Conservation (phyloP, 305 asterid species). For the Solanum aculeatissimum region DNA sequence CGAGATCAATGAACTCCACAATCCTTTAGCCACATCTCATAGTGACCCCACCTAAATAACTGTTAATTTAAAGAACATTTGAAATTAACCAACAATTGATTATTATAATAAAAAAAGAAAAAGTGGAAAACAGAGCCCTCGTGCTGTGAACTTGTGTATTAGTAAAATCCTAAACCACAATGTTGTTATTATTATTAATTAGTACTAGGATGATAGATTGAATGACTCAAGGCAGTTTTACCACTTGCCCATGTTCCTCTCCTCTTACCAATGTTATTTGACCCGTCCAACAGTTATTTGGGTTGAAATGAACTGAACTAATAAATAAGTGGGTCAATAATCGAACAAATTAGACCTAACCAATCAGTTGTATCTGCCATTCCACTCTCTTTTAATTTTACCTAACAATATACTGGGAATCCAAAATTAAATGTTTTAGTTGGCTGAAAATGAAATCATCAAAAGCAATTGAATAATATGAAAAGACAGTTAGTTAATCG, state of each 20-base stretch:
- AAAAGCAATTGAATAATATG: background rate
- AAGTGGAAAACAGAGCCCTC: constrained; percentile 22
- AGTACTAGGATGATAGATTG: background rate
- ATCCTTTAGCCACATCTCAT: background rate
- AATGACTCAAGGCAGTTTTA: constrained; percentile 4
- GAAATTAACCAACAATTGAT: background rate
- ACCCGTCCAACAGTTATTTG: background rate
- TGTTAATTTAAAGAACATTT: background rate
- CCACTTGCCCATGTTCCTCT: constrained; percentile 7
- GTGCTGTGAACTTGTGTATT: constrained; percentile 20
- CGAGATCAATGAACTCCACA: too few relatives aligned
- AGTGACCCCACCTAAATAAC: background rate
- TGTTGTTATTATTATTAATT: background rate
- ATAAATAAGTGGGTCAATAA: background rate
- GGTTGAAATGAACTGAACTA: background rate
- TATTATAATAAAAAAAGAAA: background rate
- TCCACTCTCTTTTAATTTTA: background rate
- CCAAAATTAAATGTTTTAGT: background rate
- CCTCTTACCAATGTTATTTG: background rate
- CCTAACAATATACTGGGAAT: background rate
- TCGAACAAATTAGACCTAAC: too few relatives aligned
- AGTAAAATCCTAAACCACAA: constrained; percentile 9
- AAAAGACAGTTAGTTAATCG: background rate
- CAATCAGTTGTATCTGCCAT: background rate
- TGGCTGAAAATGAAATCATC: background rate